Evolutionary conservation across 2,329 filamentous ascomycete genomes (phyloP).

Genomic region (Diaporthe citrichinensis): DNA sequence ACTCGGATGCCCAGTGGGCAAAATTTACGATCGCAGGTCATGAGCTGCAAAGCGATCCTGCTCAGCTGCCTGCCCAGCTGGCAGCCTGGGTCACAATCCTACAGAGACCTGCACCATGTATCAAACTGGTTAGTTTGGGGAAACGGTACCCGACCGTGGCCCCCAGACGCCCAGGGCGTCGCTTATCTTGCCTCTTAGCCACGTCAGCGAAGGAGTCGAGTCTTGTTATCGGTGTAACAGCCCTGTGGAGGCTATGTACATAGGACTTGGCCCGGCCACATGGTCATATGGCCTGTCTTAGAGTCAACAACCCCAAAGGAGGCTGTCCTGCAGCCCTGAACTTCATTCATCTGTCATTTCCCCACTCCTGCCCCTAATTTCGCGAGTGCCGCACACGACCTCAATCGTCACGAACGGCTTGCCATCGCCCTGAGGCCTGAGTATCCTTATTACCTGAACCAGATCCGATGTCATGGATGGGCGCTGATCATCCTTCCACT

Average conservation of each 20-base stretch:
- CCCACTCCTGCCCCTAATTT: background rate
- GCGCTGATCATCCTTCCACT: background rate
- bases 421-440: background rate
- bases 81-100: slow-evolving; percentile 1
- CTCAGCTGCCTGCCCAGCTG: background rate
- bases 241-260: slow-evolving; percentile 2
- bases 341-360: background rate
- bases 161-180: background rate
- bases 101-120: background rate
- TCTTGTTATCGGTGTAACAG: slow-evolving; percentile 10
- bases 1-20: background rate
- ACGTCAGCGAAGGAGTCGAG: background rate
- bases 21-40: background rate
- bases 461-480: background rate
- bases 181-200: slow-evolving; percentile 13
- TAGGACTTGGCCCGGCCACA: background rate
- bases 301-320: background rate
- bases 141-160: background rate
- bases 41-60: background rate
- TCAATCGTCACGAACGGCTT: background rate
- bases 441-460: background rate
- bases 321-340: background rate
- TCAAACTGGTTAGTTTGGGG: background rate
- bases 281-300: background rate
- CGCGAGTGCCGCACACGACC: background rate